Base-by-base conservation (phyloP, 306 rosid species). In the Pterocarpus macrocarpus region DNA sequence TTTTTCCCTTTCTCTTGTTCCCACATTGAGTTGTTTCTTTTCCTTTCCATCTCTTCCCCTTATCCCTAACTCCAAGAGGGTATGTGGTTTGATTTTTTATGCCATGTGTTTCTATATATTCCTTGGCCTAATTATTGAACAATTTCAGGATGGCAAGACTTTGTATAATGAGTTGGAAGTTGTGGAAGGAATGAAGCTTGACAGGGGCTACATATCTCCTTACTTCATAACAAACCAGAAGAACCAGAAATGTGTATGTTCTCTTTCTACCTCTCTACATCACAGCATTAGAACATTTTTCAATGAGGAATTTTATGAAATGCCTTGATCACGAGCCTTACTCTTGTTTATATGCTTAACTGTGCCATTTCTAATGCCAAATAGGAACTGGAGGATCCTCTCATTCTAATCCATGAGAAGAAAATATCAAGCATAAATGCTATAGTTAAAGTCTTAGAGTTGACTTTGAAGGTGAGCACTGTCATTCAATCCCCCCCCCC, bases 381-480 rank as follows among this genome's bases (percentile, higher is more conserved):
- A 22, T 72, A 95, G 99, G 99, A 95, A 89, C 83, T 95, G 69
- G 99, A 95, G 32, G 93, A 95, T 86, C 98, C 97, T 53, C 92
- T 95, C 68, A 86, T 95, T 83, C 87, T 95, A 62, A 91, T 95
- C 85, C 95, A 95, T 11, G 99, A 95, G 89, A 95, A 93, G 94
- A 95, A 93, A 90, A 90, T 95, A 80, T 89, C 97, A 34, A 93
- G 84, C 77, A 83, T 95, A 56, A 86, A 89, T 85, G 84, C 97
- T 41, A 50, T 95, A 16, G 92, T 95, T 44, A 95, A 95, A 90
- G 91, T 95, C 14, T 80, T 95, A 17, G 99, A 95, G 87, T 81
- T 95, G 85, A 97, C 99, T 66, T 81, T 95, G 85, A 90, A 91
- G 93, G 99, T 90, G 77, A 79, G 86, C 62, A 22, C 28, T 22